phyloP scores from a whole-genome alignment of 2,329 filamentous ascomycete genomes.

The Stagonosporopsis rhizophila region DNA sequence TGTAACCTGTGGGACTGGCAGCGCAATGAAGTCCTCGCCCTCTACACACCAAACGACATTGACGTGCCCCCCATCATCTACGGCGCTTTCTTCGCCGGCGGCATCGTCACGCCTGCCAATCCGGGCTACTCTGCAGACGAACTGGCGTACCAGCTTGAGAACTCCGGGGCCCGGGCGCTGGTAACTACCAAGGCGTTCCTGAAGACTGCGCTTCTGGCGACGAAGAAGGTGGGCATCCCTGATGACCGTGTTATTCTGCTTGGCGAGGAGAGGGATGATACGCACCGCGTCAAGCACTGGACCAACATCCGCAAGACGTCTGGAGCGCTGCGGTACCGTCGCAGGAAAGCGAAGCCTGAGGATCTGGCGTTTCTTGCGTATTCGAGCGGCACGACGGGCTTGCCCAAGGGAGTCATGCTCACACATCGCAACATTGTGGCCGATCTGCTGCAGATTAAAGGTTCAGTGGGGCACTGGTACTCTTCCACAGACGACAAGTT shows the following conservation, averaged over 20 bases:
- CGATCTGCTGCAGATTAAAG: conserved; percentile 86
- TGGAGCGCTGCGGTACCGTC: conserved; percentile 64
- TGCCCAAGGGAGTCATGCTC: conserved; percentile 56
- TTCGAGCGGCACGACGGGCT: conserved; percentile 52
- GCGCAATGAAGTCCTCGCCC: conserved; percentile 79
- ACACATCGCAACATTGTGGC: conserved; percentile 54
- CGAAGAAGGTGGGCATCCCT: conserved; percentile 70
- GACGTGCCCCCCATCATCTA: conserved; percentile 79
- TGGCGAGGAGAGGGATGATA: conserved; percentile 69
- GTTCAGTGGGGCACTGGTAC: conserved; percentile 82
- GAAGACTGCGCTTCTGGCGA: conserved; percentile 70
- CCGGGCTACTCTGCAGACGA: conserved; percentile 84
- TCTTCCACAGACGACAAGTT: conserved; percentile 67
- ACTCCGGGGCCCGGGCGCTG: conserved; percentile 75
- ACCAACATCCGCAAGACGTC: conserved; percentile 70
- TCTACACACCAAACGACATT: conserved; percentile 85
- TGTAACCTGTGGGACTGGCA: conserved; percentile 77
- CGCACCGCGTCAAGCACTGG: conserved; percentile 72
- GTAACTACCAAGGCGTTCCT: conserved; percentile 75
- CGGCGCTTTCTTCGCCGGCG: conserved; percentile 82
- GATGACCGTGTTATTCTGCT: conserved; percentile 76
- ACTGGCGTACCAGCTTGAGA: conserved; percentile 80
- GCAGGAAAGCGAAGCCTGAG: conserved; percentile 64
- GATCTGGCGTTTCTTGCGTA: conserved; percentile 82
- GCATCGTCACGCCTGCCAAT: conserved; percentile 80